Evolutionary conservation across 2,329 filamentous ascomycete species (phyloP).

Genomic region (Aspergillus flavus): DNA sequence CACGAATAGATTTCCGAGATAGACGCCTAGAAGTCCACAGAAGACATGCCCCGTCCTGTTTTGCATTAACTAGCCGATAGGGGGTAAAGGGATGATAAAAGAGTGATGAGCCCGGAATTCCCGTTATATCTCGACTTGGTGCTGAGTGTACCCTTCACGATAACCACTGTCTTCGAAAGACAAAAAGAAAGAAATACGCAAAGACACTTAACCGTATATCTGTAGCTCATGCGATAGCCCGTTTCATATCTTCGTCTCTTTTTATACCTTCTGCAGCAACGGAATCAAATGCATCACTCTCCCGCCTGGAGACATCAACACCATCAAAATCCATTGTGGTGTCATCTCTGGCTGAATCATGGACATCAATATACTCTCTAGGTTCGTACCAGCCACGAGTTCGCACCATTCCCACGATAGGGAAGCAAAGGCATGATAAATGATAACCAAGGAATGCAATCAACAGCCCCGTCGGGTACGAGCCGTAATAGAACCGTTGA

Average conservation of each 20-base stretch:
- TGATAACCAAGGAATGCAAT: conserved; percentile 24
- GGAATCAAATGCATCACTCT: background rate
- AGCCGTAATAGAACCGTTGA: conserved; percentile 57
- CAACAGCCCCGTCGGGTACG: conserved; percentile 55
- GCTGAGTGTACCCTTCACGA: too few relatives aligned
- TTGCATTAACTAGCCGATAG: too few relatives aligned
- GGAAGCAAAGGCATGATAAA: conserved; percentile 8
- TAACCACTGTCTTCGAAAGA: background rate
- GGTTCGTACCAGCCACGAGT: conserved; percentile 38
- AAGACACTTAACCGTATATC: background rate
- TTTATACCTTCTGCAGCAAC: background rate
- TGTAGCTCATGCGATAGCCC: background rate
- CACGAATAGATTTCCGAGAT: too few relatives aligned
- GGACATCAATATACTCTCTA: conserved; percentile 37
- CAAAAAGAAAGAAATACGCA: background rate
- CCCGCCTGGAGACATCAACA: background rate
- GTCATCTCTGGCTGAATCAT: conserved; percentile 12
- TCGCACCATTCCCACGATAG: conserved; percentile 13
- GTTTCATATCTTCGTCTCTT: background rate
- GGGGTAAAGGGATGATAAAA: too few relatives aligned
- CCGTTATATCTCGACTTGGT: too few relatives aligned
- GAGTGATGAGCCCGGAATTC: too few relatives aligned
- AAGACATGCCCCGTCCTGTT: too few relatives aligned
- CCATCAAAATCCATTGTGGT: background rate
- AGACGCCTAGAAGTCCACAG: too few relatives aligned